phyloP scores from a whole-genome alignment of 306 rosid species.

The Bauhinia variegata region DNA sequence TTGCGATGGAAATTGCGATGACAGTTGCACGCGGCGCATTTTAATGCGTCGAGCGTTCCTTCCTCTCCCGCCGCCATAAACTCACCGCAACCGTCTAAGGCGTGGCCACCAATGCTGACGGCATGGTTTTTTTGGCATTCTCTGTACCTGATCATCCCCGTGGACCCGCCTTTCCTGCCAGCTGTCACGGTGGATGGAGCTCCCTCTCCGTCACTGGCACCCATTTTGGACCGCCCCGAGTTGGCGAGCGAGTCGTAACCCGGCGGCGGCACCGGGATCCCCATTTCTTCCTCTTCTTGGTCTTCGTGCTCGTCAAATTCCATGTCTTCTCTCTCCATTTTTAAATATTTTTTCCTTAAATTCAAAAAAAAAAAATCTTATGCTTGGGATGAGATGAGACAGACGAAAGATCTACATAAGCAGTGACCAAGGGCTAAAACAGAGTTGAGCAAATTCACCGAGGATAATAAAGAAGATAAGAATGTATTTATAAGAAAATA shows the following conservation, averaged over 20 bases:
- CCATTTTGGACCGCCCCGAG: constrained; percentile 39
- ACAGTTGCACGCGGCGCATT: constrained; percentile 90
- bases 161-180: constrained; percentile 32
- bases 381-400: not conserved
- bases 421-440: too few relatives aligned
- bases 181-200: constrained; percentile 14
- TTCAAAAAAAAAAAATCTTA: too few relatives aligned
- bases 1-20: constrained; percentile 93
- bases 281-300: constrained; percentile 61
- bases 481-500: too few relatives aligned
- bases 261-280: constrained; percentile 44
- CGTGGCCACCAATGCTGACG: constrained; percentile 64
- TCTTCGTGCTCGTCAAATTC: constrained; percentile 73
- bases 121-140: constrained; percentile 93
- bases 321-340: constrained; percentile 52
- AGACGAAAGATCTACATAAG: too few relatives aligned
- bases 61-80: constrained; percentile 77
- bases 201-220: constrained; percentile 29
- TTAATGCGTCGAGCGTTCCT: constrained; percentile 74
- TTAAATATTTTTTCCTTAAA: not conserved
- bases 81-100: constrained; percentile 89
- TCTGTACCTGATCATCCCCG: constrained; percentile 48
- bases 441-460: too few relatives aligned
- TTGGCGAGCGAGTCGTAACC: constrained; percentile 50
- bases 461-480: too few relatives aligned